phyloP scores from a whole-genome alignment of 345 rosid species.

The Toxicodendron radicans region DNA sequence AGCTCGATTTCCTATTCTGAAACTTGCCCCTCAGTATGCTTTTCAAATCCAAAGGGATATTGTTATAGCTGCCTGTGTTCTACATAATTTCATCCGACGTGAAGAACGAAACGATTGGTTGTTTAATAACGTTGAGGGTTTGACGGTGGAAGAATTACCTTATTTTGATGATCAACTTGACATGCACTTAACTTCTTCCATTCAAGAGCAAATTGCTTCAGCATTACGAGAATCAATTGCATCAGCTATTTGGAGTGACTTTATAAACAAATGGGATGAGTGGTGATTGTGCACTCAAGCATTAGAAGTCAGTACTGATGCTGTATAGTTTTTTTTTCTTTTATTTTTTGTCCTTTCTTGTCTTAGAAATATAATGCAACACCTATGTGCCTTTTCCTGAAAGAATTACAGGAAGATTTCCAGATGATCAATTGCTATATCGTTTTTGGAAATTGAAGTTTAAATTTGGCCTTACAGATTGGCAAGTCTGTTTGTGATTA shows the following conservation, averaged over 20 bases:
- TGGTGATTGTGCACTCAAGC: slow-evolving; percentile 35
- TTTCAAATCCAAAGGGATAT: slow-evolving; percentile 82
- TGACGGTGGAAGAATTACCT: slow-evolving; percentile 36
- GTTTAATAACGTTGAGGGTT: slow-evolving; percentile 44
- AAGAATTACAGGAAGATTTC: background rate
- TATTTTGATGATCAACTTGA: slow-evolving; percentile 57
- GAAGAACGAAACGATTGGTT: slow-evolving; percentile 79
- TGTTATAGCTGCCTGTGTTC: slow-evolving; percentile 73
- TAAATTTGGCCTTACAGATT: background rate
- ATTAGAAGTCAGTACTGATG: background rate
- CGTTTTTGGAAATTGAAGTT: background rate
- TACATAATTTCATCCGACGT: slow-evolving; percentile 63
- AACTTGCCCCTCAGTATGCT: slow-evolving; percentile 67
- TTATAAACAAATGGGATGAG: slow-evolving; percentile 65
- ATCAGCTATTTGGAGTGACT: slow-evolving; percentile 72
- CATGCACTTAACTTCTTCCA: slow-evolving; percentile 47
- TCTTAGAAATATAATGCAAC: too few species aligned
- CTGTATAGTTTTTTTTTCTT: background rate
- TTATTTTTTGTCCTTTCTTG: too few species aligned
- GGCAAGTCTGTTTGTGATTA: background rate
- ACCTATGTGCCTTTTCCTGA: background rate
- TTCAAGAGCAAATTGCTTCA: slow-evolving; percentile 51
- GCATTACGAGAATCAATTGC: slow-evolving; percentile 57
- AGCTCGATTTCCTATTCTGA: slow-evolving; percentile 71
- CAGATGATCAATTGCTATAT: background rate